Conservation (phyloP, 2,329 filamentous ascomycete genomes). For the Xylariaceae sp. region DNA sequence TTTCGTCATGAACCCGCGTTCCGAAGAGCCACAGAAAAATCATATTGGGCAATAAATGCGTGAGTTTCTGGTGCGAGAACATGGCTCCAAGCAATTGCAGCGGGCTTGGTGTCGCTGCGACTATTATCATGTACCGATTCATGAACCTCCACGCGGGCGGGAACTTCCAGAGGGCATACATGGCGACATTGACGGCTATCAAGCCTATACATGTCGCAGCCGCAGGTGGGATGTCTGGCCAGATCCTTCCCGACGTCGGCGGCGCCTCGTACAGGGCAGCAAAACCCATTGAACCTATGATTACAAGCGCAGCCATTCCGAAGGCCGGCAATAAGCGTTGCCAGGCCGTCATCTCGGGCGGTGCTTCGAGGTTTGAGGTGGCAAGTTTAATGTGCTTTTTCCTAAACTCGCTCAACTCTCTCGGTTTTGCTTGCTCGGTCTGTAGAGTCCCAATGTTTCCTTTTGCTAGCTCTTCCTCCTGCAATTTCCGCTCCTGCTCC, state of each 20-base stretch:
- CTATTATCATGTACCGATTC: conserved; percentile 64
- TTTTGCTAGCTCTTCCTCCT: conserved; percentile 40
- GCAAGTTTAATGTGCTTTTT: conserved; percentile 43
- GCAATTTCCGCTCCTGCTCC: conserved; percentile 40
- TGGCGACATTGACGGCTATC: conserved; percentile 54
- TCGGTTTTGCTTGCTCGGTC: conserved; percentile 36
- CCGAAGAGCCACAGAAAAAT: conserved; percentile 62
- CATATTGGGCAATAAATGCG: conserved; percentile 64
- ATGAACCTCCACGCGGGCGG: conserved; percentile 62
- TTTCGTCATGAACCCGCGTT: conserved; percentile 62
- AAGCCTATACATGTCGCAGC: conserved; percentile 61
- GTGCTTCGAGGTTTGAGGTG: conserved; percentile 47
- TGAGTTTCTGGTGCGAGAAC: conserved; percentile 63
- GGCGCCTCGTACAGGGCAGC: conserved; percentile 51
- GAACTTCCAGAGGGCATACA: conserved; percentile 58
- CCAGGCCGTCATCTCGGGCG: conserved; percentile 50
- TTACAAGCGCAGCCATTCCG: conserved; percentile 43
- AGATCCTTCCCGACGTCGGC: conserved; percentile 46
- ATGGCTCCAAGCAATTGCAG: conserved; percentile 58
- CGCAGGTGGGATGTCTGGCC: conserved; percentile 58
- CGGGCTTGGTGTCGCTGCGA: conserved; percentile 61
- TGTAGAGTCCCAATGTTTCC: conserved; percentile 41
- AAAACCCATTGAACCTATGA: conserved; percentile 42
- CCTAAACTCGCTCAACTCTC: conserved; percentile 37
- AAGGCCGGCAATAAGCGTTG: conserved; percentile 54